phyloP scores from a whole-genome alignment of 805 yeast species.

The Kluyveromyces aestuarii region DNA sequence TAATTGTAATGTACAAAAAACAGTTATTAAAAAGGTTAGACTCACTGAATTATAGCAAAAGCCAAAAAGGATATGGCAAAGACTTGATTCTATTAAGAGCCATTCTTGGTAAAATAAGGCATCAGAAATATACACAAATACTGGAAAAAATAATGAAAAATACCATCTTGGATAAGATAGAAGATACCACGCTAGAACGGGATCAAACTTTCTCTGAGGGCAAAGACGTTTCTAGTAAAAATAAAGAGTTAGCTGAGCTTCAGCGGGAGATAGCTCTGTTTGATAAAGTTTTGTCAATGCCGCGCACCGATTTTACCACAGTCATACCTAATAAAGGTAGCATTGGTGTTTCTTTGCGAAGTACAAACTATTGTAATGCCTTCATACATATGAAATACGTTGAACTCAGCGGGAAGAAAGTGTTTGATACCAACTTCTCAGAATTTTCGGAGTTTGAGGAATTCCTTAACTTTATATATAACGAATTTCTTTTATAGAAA shows the following conservation, averaged over 20 bases:
- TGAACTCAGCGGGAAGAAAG: constrained; percentile 1
- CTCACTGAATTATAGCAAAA: constrained; percentile 4
- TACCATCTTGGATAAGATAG: constrained; percentile 16
- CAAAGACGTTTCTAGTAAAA: constrained; percentile 1
- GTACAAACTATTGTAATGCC: constrained; percentile 27
- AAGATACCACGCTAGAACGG: constrained; percentile 8
- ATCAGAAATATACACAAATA: constrained; percentile 21
- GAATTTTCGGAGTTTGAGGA: constrained; percentile 29
- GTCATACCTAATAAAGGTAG: constrained; percentile 8
- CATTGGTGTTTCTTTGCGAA: constrained; percentile 14
- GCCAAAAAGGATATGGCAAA: background rate
- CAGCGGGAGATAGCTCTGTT: constrained; percentile 19
- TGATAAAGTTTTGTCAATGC: constrained; percentile 13
- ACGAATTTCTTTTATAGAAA: constrained; percentile 14
- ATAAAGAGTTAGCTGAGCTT: constrained; percentile 17
- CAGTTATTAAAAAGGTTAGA: constrained; percentile 21
- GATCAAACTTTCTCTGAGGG: background rate
- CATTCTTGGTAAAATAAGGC: constrained; percentile 26
- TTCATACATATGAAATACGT: constrained; percentile 15
- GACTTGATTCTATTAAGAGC: constrained; percentile 18
- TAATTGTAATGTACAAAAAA: constrained; percentile 34
- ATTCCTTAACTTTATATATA: constrained; percentile 24
- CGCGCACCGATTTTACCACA: constrained; percentile 15
- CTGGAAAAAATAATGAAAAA: constrained; percentile 21
- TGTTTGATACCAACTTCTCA: constrained; percentile 22